Conservation (phyloP, 139 green algal genomes). For the Haematococcus lacustris region DNA sequence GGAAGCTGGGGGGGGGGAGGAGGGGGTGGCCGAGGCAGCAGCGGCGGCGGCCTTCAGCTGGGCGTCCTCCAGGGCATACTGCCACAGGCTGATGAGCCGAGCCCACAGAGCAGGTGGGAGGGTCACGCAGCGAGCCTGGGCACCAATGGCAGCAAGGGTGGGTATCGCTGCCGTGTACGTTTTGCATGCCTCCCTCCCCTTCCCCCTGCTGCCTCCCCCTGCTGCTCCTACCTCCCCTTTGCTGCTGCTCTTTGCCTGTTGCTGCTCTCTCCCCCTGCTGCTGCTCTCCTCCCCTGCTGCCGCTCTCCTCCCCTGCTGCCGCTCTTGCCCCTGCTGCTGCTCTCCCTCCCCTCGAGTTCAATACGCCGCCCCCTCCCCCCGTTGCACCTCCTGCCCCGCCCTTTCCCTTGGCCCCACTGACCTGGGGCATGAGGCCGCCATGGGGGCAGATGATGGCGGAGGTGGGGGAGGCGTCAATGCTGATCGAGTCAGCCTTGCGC, state of each 20-base stretch:
- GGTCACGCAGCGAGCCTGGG: neutral
- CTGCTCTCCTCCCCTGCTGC: no score
- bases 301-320: no score
- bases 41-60: no score
- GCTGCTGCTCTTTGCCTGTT: neutral
- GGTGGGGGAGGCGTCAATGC: slow-evolving; percentile 27
- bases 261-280: neutral
- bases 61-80: no score
- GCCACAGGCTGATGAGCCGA: neutral
- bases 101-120: neutral
- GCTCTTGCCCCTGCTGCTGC: slow-evolving; percentile 9
- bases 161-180: neutral
- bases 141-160: neutral
- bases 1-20: no score
- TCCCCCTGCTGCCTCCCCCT: neutral
- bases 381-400: slow-evolving; percentile 26
- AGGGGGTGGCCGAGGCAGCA: no score
- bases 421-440: slow-evolving; percentile 37
- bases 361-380: slow-evolving; percentile 31
- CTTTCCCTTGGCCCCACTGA: neutral
- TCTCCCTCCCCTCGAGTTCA: neutral
- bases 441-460: slow-evolving; percentile 50
- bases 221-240: neutral
- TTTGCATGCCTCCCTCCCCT: neutral
- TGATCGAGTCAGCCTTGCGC: slow-evolving; percentile 9